These are phyloP conservation scores for Pseudogymnoascus sp. DNA, from an alignment of 2,329 filamentous ascomycete genomes.

Conservation along the genomic window DNA sequence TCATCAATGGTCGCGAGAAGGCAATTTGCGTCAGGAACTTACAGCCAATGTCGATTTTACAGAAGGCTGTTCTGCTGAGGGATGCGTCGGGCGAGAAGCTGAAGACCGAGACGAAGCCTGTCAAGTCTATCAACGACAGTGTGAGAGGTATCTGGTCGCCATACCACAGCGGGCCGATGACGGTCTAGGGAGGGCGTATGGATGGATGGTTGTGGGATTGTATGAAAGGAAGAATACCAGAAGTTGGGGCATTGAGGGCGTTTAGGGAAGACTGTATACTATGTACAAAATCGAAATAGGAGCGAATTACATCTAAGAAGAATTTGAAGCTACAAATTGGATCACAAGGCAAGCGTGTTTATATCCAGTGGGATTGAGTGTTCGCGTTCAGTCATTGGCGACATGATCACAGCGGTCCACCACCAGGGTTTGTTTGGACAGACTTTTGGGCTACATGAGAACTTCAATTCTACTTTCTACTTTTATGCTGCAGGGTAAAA, in stretches of 20 bases:
- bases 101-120: slow-evolving; percentile 56
- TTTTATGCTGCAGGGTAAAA: slow-evolving; percentile 3
- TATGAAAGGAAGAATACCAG: slow-evolving; percentile 34
- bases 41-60: slow-evolving; percentile 69
- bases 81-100: slow-evolving; percentile 72
- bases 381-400: not conserved
- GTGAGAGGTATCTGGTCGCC: slow-evolving; percentile 67
- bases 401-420: not conserved
- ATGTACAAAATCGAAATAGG: slow-evolving; percentile 8
- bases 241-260: slow-evolving; percentile 19
- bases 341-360: not conserved
- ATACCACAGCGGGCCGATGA: slow-evolving; percentile 51
- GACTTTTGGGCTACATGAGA: slow-evolving; percentile 16
- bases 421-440: not conserved
- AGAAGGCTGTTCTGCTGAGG: slow-evolving; percentile 69
- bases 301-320: not conserved
- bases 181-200: slow-evolving; percentile 21
- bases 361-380: not conserved
- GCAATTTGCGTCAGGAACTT: slow-evolving; percentile 85
- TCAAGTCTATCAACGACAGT: slow-evolving; percentile 57
- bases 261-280: slow-evolving; percentile 20
- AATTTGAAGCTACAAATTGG: not conserved
- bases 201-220: slow-evolving; percentile 27
- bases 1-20: slow-evolving; percentile 85
- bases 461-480: slow-evolving; percentile 4